Percentiles rank a stretch among this genome's conserved stretches.
phyloP scores from a whole-genome alignment of 208 protist genomes.

The Trichomonas vaginalis region DNA sequence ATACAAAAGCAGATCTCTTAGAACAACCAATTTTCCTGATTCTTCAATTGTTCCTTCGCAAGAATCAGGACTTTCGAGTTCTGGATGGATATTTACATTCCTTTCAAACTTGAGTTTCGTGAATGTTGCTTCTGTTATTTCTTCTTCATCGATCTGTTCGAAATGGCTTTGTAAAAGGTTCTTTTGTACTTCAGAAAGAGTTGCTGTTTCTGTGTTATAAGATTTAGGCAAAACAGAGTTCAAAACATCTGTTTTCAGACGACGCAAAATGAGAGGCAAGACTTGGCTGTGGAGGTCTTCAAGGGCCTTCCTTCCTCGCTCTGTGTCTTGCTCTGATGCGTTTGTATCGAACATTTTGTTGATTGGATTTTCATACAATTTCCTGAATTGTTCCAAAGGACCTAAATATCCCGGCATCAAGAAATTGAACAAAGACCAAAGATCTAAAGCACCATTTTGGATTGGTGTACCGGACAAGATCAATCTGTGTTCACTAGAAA shows the following conservation, averaged over 20 bases:
- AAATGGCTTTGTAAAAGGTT: background rate
- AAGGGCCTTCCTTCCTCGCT: slow-evolving; percentile 43
- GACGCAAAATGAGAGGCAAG: slow-evolving; percentile 61
- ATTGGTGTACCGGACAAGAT: slow-evolving; percentile 69
- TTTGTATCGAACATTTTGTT: slow-evolving; percentile 31
- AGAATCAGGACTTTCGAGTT: background rate
- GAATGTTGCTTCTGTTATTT: background rate
- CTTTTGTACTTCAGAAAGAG: background rate
- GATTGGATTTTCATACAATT: slow-evolving; percentile 54
- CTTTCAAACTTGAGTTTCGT: background rate
- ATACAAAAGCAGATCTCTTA: background rate
- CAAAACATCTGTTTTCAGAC: slow-evolving; percentile 63
- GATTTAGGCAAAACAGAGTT: background rate
- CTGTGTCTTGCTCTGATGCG: slow-evolving; percentile 26
- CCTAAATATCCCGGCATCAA: slow-evolving; percentile 72
- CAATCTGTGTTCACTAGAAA: slow-evolving; percentile 46
- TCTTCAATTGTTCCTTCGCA: background rate
- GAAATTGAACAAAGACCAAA: slow-evolving; percentile 76
- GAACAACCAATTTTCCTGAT: background rate
- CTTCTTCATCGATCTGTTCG: background rate
- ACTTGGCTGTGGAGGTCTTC: slow-evolving; percentile 60
- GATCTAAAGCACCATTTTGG: slow-evolving; percentile 63
- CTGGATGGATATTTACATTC: background rate
- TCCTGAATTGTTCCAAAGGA: slow-evolving; percentile 38
- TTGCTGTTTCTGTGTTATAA: background rate